These are phyloP conservation scores for Elsinoe batatas DNA, from an alignment of 2,329 filamentous ascomycete species.

Conservation along the genomic window DNA sequence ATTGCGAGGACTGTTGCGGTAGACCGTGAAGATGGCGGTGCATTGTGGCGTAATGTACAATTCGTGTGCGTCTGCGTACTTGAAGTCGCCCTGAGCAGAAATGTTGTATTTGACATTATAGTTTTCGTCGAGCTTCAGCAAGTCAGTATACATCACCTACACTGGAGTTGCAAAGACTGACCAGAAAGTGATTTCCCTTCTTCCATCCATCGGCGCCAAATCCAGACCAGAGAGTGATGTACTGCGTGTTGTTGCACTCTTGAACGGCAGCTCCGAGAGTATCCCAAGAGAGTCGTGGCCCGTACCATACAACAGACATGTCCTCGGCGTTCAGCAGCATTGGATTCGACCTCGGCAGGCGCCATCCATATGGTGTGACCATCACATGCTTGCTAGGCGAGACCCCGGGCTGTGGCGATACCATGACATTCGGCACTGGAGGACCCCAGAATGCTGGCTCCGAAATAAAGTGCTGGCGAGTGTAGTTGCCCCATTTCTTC, in stretches of 20 bases:
- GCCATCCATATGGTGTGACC: slow-evolving; percentile 23
- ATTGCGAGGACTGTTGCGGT: slow-evolving; percentile 28
- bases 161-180: slow-evolving; percentile 26
- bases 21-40: slow-evolving; percentile 37
- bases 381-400: slow-evolving; percentile 16
- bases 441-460: slow-evolving; percentile 14
- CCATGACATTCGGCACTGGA: slow-evolving; percentile 19
- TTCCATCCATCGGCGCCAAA: slow-evolving; percentile 23
- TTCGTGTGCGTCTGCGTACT: slow-evolving; percentile 35
- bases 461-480: slow-evolving; percentile 9
- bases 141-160: neutral
- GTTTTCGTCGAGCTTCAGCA: slow-evolving; percentile 22
- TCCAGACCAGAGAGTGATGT: slow-evolving; percentile 33
- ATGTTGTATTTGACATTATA: slow-evolving; percentile 24
- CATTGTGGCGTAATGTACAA: slow-evolving; percentile 32
- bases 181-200: slow-evolving; percentile 17
- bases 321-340: slow-evolving; percentile 25
- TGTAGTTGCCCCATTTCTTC: slow-evolving; percentile 11
- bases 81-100: slow-evolving; percentile 27
- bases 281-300: slow-evolving; percentile 24
- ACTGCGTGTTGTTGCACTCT: slow-evolving; percentile 26
- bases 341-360: slow-evolving; percentile 23
- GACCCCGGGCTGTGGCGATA: neutral
- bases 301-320: slow-evolving; percentile 23
- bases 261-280: slow-evolving; percentile 38